Percentiles rank a stretch among this genome's conserved stretches.
phyloP scores from a whole-genome alignment of 768 basidiomycete species.

The Cystobasidium ongulense region DNA sequence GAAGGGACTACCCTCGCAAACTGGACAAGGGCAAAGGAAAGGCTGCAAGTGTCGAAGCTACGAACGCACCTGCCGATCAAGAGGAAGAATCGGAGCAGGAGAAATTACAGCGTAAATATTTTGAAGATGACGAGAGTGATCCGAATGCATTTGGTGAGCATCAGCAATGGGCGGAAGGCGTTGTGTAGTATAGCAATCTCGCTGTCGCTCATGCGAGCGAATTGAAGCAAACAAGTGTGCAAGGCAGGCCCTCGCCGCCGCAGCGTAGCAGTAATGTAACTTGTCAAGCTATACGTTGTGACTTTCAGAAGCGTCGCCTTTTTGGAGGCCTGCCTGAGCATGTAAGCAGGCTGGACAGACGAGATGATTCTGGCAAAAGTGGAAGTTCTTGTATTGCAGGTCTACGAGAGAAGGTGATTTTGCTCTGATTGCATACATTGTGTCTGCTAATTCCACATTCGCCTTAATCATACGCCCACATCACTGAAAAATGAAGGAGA shows the following conservation, averaged over 20 bases:
- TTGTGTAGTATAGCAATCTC: not conserved
- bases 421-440: too few species aligned
- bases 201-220: not conserved
- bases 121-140: not conserved
- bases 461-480: too few species aligned
- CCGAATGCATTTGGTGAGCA: not conserved
- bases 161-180: slow-evolving; percentile 2
- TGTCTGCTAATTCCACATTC: too few species aligned
- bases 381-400: too few species aligned
- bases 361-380: too few species aligned
- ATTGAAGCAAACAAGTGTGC: not conserved
- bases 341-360: too few species aligned
- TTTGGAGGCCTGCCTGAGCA: too few species aligned
- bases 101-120: not conserved
- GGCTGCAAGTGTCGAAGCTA: not conserved
- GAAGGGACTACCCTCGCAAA: not conserved
- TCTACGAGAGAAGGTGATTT: too few species aligned
- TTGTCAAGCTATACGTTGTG: too few species aligned
- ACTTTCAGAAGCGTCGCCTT: too few species aligned
- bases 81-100: not conserved
- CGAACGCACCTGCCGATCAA: not conserved
- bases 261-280: too few species aligned
- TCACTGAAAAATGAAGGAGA: not conserved
- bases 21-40: slow-evolving; percentile 23
- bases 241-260: too few species aligned